Conservation (phyloP, 1,284 basidiomycete species). For the Hemileia vastatrix region DNA sequence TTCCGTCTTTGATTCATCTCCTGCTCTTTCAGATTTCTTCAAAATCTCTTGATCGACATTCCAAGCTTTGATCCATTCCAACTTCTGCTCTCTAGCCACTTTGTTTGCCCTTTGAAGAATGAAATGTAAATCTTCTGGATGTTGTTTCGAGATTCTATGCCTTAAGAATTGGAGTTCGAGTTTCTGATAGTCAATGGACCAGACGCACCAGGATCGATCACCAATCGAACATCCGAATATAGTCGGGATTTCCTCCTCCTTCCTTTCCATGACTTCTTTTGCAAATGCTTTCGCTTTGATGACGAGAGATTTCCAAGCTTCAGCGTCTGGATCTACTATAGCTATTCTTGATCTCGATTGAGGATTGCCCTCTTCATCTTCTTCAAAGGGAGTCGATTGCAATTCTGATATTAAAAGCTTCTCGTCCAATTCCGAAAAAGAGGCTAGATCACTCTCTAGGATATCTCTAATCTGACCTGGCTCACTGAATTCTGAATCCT, state of each 20-base stretch:
- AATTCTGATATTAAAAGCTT: too few relatives aligned
- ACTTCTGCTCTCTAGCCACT: slow-evolving; percentile 23
- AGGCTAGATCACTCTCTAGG: too few relatives aligned
- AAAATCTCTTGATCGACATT: slow-evolving; percentile 22
- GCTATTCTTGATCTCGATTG: slow-evolving; percentile 21
- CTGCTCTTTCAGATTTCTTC: slow-evolving; percentile 13
- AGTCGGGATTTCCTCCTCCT: not conserved
- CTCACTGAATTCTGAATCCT: slow-evolving; percentile 1
- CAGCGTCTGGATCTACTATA: slow-evolving; percentile 27
- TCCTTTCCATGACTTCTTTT: slow-evolving; percentile 8
- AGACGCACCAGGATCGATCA: slow-evolving; percentile 23
- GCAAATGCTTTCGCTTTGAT: slow-evolving; percentile 27
- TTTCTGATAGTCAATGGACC: slow-evolving; percentile 27
- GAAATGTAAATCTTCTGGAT: slow-evolving; percentile 10
- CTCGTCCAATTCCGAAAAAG: too few relatives aligned
- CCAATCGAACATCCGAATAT: not conserved
- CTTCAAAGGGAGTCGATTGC: not conserved
- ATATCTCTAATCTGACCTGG: slow-evolving; percentile 6
- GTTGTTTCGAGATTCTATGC: not conserved
- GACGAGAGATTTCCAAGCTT: slow-evolving; percentile 29
- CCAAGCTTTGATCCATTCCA: slow-evolving; percentile 23
- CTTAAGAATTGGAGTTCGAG: slow-evolving; percentile 25
- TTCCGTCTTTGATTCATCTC: slow-evolving; percentile 18
- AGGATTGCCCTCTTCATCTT: not conserved
- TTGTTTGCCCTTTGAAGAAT: slow-evolving; percentile 21